A percentile compares a stretch with the other conserved stretches of the same genome.
These are phyloP conservation scores for Gliomastix tumulicola DNA, from an alignment of 2,329 filamentous ascomycete species.

Conservation along the genomic window DNA sequence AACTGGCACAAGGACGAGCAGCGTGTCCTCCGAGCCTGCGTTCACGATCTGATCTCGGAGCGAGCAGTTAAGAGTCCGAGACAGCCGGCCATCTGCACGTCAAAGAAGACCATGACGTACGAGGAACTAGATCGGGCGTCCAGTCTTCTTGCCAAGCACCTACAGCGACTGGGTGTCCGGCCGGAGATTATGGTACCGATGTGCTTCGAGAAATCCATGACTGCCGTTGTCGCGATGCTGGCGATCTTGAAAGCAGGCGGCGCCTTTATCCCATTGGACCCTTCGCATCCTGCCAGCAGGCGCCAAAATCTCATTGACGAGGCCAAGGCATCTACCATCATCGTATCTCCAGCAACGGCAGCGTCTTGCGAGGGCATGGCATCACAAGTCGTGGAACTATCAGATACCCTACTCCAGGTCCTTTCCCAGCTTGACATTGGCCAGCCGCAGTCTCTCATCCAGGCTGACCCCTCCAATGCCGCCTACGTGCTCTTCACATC, in stretches of 20 bases:
- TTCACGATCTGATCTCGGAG: slow-evolving; percentile 6
- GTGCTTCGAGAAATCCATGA: slow-evolving; percentile 16
- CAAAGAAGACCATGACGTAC: slow-evolving; percentile 1
- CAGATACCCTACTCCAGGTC: too few species aligned
- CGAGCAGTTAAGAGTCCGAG: slow-evolving; percentile 2
- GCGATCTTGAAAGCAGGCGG: slow-evolving; percentile 18
- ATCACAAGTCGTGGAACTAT: not conserved
- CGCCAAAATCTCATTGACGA: slow-evolving; percentile 3
- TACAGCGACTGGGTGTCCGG: slow-evolving; percentile 12
- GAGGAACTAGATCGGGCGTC: slow-evolving; percentile 1
- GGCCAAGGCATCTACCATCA: slow-evolving; percentile 4
- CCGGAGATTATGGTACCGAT: slow-evolving; percentile 11
- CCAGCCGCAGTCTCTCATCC: not conserved
- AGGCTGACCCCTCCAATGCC: slow-evolving; percentile 1
- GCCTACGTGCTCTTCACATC: slow-evolving; percentile 12
- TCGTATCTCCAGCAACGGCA: slow-evolving; percentile 1
- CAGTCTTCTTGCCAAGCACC: slow-evolving; percentile 1
- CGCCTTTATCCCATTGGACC: slow-evolving; percentile 19
- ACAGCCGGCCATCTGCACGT: slow-evolving; percentile 6
- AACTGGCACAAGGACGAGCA: too few species aligned
- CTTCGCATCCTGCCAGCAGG: slow-evolving; percentile 6
- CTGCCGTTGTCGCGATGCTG: slow-evolving; percentile 16
- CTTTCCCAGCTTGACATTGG: not conserved
- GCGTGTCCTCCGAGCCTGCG: not conserved
- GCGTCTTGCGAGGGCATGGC: slow-evolving; percentile 13